Base-by-base conservation (phyloP, 305 asterid genomes). In the Stenogyne calaminthoides region DNA sequence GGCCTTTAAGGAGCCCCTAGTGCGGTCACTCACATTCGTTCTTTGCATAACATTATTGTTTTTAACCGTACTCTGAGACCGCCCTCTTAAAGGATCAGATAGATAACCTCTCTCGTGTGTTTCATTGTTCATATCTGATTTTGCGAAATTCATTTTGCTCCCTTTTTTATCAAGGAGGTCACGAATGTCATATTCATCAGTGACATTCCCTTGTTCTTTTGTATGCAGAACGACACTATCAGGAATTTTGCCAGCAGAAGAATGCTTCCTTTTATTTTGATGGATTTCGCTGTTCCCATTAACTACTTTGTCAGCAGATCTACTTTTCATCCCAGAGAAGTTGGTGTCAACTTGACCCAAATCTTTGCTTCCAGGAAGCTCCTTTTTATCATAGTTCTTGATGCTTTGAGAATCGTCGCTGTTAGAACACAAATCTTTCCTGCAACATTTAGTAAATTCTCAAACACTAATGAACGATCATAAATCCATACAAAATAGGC, bases 371-470 rank as follows among this genome's bases (percentile, higher is more conserved):
- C 14, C 44, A 64, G 29, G 49, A 32, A 11, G 32, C 58, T 82
- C 66, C 20, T 36, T 16, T 25, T 36, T 54, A 2, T 61, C 66
- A 15, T 34, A 61, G 16, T 55, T 79, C 44, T 42, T 47, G 72
- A 49, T 68, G 56, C 9, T 70, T 69, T 51, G 73, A 36, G 77
- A 69, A 63, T 29, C 62, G 46, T 32, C 9, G 44, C 55, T 64
- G 5, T 54, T 46, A 60, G 18, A 51, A 25, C 78, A 61, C 20
- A 44, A 70, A 64, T 61, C 77, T 65, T 82, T 73, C 83, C 85
- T 82, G 83, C 60, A 72, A 58, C 40, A 56, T 61, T 70, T 40
- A 20, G 60, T 39, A 42, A 29, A 60, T 61, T 34, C 3, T 4
- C 10, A 37, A 27, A 56, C 11, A 22, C 19, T 42, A 4, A 2